A percentile compares a stretch with the other conserved stretches of the same genome.
Conservation (phyloP, 768 basidiomycete species). For the Crepidotus variabilis region DNA sequence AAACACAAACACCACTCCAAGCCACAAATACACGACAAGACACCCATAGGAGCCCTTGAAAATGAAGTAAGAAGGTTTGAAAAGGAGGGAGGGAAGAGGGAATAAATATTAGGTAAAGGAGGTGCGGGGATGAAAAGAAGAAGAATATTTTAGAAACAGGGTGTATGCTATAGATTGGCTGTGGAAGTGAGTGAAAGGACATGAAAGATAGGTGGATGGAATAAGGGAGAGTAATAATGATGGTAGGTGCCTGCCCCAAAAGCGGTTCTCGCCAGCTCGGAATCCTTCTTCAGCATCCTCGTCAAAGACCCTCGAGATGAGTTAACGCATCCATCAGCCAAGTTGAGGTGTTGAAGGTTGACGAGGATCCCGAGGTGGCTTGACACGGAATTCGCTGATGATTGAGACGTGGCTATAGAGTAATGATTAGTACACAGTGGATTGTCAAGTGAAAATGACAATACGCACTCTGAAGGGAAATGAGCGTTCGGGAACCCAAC, state of each 20-base stretch:
- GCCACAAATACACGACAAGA: conserved; percentile 10
- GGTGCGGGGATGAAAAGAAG: not conserved
- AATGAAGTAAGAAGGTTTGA: not conserved
- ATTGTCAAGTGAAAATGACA: conserved; percentile 26
- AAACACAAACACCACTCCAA: conserved; percentile 8
- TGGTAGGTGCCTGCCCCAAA: not conserved
- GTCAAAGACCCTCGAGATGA: conserved; percentile 1
- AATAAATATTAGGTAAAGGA: conserved; percentile 4
- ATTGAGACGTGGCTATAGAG: conserved; percentile 65
- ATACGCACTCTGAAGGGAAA: conserved; percentile 92
- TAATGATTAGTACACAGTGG: conserved; percentile 1
- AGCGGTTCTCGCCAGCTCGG: conserved; percentile 2
- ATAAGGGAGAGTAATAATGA: not conserved
- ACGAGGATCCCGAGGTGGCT: conserved; percentile 46
- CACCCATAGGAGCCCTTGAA: not conserved
- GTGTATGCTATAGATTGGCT: not conserved
- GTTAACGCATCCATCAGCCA: not conserved
- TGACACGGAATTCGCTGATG: conserved; percentile 74
- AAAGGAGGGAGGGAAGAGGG: not conserved
- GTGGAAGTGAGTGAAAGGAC: not conserved
- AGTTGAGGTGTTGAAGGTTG: conserved; percentile 6
- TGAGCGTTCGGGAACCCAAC: conserved; percentile 98
- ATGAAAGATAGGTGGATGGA: not conserved
- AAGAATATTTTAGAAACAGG: conserved; percentile 6
- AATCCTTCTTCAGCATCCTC: conserved; percentile 2